Evolutionary conservation across 345 rosid species (phyloP), one percentile per base, ranked within the genome.

Genomic region (Rhodamnia argentea): DNA sequence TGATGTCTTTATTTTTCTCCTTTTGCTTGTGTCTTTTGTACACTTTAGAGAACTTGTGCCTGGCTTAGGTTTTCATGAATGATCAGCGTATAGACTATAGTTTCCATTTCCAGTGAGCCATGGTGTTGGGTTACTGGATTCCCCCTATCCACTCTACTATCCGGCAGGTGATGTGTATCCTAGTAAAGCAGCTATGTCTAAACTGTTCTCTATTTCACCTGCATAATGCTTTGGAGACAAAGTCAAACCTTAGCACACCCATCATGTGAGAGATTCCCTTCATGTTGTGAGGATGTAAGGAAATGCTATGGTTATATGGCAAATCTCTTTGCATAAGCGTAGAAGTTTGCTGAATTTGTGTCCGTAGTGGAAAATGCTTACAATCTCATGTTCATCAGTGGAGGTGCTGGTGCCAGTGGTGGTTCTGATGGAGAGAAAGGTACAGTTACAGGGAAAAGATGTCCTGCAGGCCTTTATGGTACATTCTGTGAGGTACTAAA

Each of bases 381-480:
- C 47, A 37, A 70, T 13, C 47, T 32, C 26, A 9, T 85, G 83
- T 24, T 57, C 32, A 56, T 87, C 97, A 97, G 99, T 82, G 98
- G 99, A 88, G 98, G 99, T 88, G 92, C 95, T 88, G 99, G 98
- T 44, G 88, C 90, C 84, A 89, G 91, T 89, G 98, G 96, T 88
- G 98, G 98, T 85, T 94, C 86, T 85, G 92, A 90, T 75, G 99
- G 99, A 74, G 96, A 93, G 84, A 89, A 87, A 82, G 99, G 99
- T 88, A 96, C 99, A 10, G 88, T 95, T 86, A 95, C 99, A 60
- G 99, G 99, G 52, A 96, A 92, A 89, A 93, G 87, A 83, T 97
- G 99, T 85, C 99, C 99, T 37, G 91, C 89, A 88, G 99, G 99
- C 52, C 98, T 97, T 86, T 93, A 92, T 90, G 99, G 99, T 88